Evolutionary conservation across 2,329 filamentous ascomycete genomes (phyloP).

Genomic region (Furcasterigmium furcatum): DNA sequence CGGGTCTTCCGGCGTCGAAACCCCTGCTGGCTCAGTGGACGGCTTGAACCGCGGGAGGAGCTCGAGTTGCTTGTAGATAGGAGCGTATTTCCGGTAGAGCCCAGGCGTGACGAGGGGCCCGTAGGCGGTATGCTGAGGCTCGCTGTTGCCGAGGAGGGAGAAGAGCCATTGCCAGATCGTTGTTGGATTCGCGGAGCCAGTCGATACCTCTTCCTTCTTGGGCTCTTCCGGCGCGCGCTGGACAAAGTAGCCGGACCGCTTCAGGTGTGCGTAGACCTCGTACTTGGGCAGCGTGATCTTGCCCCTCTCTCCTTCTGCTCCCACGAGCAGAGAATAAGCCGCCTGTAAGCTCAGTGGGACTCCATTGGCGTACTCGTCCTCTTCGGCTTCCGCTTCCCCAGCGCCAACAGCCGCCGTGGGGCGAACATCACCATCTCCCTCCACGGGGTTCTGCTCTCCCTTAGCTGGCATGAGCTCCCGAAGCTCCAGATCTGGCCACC

Average conservation of each 20-base stretch:
- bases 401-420: constrained; percentile 15
- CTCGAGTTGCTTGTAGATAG: constrained; percentile 74
- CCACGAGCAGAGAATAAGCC: constrained; percentile 82
- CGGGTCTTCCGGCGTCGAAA: constrained; percentile 36
- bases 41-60: constrained; percentile 71
- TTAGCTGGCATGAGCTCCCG: constrained; percentile 40
- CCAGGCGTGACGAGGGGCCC: constrained; percentile 61
- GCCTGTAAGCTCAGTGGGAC: constrained; percentile 89
- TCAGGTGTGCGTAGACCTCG: constrained; percentile 83
- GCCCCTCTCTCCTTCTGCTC: constrained; percentile 59
- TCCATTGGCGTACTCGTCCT: constrained; percentile 56
- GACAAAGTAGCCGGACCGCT: constrained; percentile 78
- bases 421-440: constrained; percentile 13
- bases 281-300: constrained; percentile 73
- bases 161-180: constrained; percentile 52
- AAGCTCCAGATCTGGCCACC: constrained; percentile 67
- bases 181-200: constrained; percentile 12
- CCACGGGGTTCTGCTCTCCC: constrained; percentile 18
- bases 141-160: constrained; percentile 35
- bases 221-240: constrained; percentile 56
- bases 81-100: constrained; percentile 62
- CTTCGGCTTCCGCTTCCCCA: constrained; percentile 20
- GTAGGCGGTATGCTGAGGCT: constrained; percentile 25
- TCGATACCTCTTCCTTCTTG: constrained; percentile 15
- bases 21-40: constrained; percentile 18